Base-by-base conservation (phyloP, 192 early-diverging fungal genomes). In the Coemansia sp. region DNA sequence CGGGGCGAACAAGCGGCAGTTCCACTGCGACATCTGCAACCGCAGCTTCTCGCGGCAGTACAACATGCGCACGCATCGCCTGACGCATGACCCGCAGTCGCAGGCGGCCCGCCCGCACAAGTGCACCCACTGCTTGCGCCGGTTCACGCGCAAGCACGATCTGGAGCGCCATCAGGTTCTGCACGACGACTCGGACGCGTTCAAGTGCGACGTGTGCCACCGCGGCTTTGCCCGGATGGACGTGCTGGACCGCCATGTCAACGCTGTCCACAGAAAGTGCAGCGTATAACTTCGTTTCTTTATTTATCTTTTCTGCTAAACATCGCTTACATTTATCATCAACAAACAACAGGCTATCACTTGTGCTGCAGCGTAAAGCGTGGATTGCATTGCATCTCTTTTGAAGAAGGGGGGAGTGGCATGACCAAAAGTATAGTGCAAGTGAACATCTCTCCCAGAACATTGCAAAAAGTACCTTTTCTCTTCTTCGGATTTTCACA, bases 141-240 rank as follows among this genome's bases (percentile, higher is more conserved):
- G 86, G 13, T 94, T 94, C 53, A 84, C 83, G 18, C 86, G 92
- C 45, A 87, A 89, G 70, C 88, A 94, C 59, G 91, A 94, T 63
- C 61, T 89, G 35, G 63, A 70, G 12, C 83, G 91, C 41, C 92
- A 94, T 60, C 78, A 81, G 55, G 57, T 70, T 12, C 66, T 83
- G 47, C 85, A 87, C 57, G 69, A 78, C 26, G 73, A 78, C 31
- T 57, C 78, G 9, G 50, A 54, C 6, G 70, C 75, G 48, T 82
- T 77, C 63, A 77, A 72, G 68, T 86, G 84, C 66, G 15, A 36
- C 6, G 60, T 65, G 33, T 86, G 84, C 65, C 21, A 40, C n/a
- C 74, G 73, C n/a, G 68, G 67, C 28, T 86, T 80, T 63, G 70
- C 76, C 13, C 71, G 82, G 12, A 41, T 59, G 35, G 84, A 86